Evolutionary conservation across 169 alveolate species (phyloP).

Genomic region (Miamiensis avidus): DNA sequence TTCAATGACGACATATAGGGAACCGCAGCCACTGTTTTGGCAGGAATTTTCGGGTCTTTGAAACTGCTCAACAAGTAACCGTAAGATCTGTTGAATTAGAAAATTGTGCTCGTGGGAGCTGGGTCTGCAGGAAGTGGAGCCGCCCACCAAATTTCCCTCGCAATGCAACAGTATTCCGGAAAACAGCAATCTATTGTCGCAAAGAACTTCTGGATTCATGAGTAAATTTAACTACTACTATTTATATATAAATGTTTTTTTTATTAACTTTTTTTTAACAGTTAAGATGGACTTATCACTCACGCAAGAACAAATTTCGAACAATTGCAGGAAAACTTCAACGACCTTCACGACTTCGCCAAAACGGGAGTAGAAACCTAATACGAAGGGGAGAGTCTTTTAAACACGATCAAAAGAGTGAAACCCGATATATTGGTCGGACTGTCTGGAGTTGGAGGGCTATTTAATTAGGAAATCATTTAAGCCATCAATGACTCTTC

Average conservation of each 20-base stretch:
- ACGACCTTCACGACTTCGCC: conserved; percentile 34
- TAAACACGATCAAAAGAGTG: neutral
- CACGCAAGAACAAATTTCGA: conserved; percentile 39
- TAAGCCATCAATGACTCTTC: neutral
- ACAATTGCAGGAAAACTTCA: conserved; percentile 13
- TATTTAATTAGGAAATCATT: neutral
- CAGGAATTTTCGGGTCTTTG: conserved; percentile 29
- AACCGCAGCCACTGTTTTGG: conserved; percentile 68
- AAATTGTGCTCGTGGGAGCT: neutral
- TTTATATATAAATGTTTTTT: no score
- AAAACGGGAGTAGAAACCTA: conserved; percentile 45
- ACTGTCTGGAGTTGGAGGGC: neutral
- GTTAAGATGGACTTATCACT: conserved; percentile 52
- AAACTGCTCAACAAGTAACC: neutral
- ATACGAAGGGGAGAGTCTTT: conserved; percentile 38
- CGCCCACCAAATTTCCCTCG: neutral
- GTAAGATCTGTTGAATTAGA: neutral
- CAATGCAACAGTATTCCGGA: neutral
- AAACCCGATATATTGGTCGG: neutral
- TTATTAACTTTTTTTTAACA: neutral
- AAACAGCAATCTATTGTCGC: conserved; percentile 30
- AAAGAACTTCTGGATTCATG: conserved; percentile 54
- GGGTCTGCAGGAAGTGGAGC: neutral
- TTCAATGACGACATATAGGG: conserved; percentile 79
- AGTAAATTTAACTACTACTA: conserved; percentile 18